These are phyloP conservation scores for Boletus rubropictus DNA, from an alignment of 768 basidiomycete species.

Conservation along the genomic window DNA sequence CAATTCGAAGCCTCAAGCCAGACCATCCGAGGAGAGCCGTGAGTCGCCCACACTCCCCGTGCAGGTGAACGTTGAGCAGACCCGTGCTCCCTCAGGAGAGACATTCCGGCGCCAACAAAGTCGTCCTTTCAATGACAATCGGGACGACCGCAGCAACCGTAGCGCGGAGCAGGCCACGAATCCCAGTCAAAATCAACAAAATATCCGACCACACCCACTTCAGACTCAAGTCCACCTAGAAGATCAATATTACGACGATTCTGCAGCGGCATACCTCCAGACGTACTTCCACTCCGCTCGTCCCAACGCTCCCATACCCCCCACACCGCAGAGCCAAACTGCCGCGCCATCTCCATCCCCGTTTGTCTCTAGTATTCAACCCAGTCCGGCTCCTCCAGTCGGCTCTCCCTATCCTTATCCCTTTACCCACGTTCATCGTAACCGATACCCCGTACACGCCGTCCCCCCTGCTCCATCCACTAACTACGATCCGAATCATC, in stretches of 20 bases:
- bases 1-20: slow-evolving; percentile 39
- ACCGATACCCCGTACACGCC: slow-evolving; percentile 35
- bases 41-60: slow-evolving; percentile 16
- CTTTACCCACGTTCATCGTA: slow-evolving; percentile 65
- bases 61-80: slow-evolving; percentile 15
- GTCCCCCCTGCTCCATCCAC: slow-evolving; percentile 38
- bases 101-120: slow-evolving; percentile 17
- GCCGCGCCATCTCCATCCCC: slow-evolving; percentile 72
- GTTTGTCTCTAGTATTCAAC: slow-evolving; percentile 47
- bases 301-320: slow-evolving; percentile 72
- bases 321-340: slow-evolving; percentile 72
- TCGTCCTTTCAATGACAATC: slow-evolving; percentile 15
- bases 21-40: slow-evolving; percentile 26
- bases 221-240: slow-evolving; percentile 44
- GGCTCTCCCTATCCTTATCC: slow-evolving; percentile 81
- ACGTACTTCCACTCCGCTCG: slow-evolving; percentile 54
- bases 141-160: slow-evolving; percentile 20
- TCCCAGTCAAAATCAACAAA: slow-evolving; percentile 13
- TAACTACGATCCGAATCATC: slow-evolving; percentile 39
- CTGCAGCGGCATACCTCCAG: slow-evolving; percentile 54
- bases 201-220: slow-evolving; percentile 35
- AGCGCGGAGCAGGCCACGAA: slow-evolving; percentile 19
- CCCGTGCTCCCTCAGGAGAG: slow-evolving; percentile 13
- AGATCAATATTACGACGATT: slow-evolving; percentile 59
- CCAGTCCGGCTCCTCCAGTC: slow-evolving; percentile 49